Evolutionary conservation across 768 basidiomycete genomes (phyloP), one percentile per base, ranked within the genome.

Genomic region (Symmetrospora coprosmae): DNA sequence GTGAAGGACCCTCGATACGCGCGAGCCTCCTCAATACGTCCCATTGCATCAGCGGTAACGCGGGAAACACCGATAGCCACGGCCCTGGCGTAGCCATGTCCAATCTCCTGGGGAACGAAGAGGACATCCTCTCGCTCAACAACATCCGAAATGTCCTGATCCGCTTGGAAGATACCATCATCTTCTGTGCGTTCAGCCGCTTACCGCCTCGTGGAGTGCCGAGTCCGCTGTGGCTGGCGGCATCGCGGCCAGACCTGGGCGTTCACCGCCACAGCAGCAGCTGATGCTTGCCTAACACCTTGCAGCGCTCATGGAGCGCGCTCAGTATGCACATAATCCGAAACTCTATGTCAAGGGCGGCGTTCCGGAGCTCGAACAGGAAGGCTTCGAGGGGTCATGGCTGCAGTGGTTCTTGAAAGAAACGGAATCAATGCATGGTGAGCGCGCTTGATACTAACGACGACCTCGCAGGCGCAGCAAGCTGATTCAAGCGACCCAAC

Each of bases 401-500:
- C 77, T 99, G 2, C 86, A 96, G 62, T 99, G 94, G 94, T 91
- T 99, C 74, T 75, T 99, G 74, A 83, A 84, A 67, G 92, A 97
- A 74, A 97, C 78, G 0, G 94, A 99, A 76, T 78, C 79, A 0
- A 94, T 94, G 75, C 94, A 97, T 73, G 89, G 94, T 88, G 62
- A 64, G 85, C 27, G n/a, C 7, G 19, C 16, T 28, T 14, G 28
- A 16, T 47, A n/a, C 33, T 30, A 13, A 51, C n/a, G n/a, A n/a
- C n/a, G n/a, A n/a, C n/a, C n/a, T n/a, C n/a, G n/a, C n/a, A n/a
- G n/a, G n/a, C n/a, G n/a, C n/a, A n/a, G n/a, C n/a, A n/a, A n/a
- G n/a, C n/a, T n/a, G n/a, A n/a, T n/a, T n/a, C n/a, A n/a, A n/a
- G n/a, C n/a, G n/a, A n/a, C n/a, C n/a, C n/a, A n/a, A n/a, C n/a